Conservation (phyloP, 495 filamentous ascomycete species). For the Penicillium psychrofluorescens region DNA sequence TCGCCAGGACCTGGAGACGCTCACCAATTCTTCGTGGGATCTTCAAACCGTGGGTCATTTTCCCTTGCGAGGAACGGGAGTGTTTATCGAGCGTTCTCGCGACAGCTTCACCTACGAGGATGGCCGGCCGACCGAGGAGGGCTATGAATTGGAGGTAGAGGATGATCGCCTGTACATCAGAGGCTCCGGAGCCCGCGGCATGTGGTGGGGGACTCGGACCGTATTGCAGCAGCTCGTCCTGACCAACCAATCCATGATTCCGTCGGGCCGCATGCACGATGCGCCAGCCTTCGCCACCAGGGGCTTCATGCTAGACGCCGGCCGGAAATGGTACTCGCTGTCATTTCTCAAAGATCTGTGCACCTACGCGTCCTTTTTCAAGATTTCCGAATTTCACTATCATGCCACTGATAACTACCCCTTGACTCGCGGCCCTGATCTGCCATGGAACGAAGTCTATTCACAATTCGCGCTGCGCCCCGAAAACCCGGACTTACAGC, state of each 20-base stretch:
- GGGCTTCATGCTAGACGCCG: conserved; percentile 49
- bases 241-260: conserved; percentile 17
- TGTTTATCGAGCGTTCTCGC: conserved; percentile 22
- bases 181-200: conserved; percentile 43
- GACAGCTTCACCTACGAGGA: conserved; percentile 37
- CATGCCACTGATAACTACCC: conserved; percentile 53
- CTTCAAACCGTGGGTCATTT: conserved; percentile 14
- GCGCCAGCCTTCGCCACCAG: conserved; percentile 40
- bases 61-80: conserved; percentile 18
- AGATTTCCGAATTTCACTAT: conserved; percentile 52
- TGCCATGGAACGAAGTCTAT: conserved; percentile 43
- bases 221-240: conserved; percentile 40
- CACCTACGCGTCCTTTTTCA: conserved; percentile 50
- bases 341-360: conserved; percentile 49
- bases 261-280: conserved; percentile 27
- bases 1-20: conserved; percentile 31
- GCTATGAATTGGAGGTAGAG: conserved; percentile 33
- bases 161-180: conserved; percentile 23
- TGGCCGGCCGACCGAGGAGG: conserved; percentile 39
- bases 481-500: conserved; percentile 27
- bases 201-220: conserved; percentile 51
- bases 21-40: conserved; percentile 25
- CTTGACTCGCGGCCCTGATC: conserved; percentile 44
- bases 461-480: conserved; percentile 44
- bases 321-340: conserved; percentile 49